Evolutionary conservation across 164 flowering plant genomes (phyloP), one percentile per base, ranked within the genome.

Genomic region (Berberis thunbergii): DNA sequence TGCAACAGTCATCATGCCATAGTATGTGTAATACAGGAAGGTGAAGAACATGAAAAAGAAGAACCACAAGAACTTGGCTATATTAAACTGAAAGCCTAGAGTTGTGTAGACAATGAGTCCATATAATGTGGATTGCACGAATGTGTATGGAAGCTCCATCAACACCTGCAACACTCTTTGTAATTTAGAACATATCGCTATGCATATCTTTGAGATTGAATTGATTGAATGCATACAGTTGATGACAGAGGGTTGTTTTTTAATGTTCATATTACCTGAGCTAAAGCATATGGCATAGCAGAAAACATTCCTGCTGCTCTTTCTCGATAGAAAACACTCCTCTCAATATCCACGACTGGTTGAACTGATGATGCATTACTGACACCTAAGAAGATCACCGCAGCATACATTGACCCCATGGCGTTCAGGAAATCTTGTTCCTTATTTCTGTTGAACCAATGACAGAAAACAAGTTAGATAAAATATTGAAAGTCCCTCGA

Each of bases 1-100:
- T 53, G 74, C 56, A 6, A 75, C 74, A 4, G 69, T 59, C 77
- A 75, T 75, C 77, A 75, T 71, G n/a, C 77, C 77, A 57, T 71
- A 71, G 70, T 71, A 75, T 43, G 74, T 75, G 74, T 68, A 75
- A 56, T 71, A 75, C 44, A 75, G 69, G 70, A 75, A 71, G 13
- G 74, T 75, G 67, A 75, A 71, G 69, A 61, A 74, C 72, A 67
- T 70, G 72, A 68, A 64, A 57, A 71, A 74, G 57, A 74, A 68
- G 74, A 68, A 75, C 77, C 77, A 75, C 53, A 70, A 6, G 62
- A 75, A 75, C 57, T 75, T 75, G 42, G 60, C 43, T 3, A 41
- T 43, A 3, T 65, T 68, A 72, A 74, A 71, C 6, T 68, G 61
- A 56, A 75, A 75, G 44, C 77, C 74, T 48, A 75, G 42, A 4